Base-by-base conservation (phyloP, 495 filamentous ascomycete genomes). In the Staphylotrichum tortipilum region DNA sequence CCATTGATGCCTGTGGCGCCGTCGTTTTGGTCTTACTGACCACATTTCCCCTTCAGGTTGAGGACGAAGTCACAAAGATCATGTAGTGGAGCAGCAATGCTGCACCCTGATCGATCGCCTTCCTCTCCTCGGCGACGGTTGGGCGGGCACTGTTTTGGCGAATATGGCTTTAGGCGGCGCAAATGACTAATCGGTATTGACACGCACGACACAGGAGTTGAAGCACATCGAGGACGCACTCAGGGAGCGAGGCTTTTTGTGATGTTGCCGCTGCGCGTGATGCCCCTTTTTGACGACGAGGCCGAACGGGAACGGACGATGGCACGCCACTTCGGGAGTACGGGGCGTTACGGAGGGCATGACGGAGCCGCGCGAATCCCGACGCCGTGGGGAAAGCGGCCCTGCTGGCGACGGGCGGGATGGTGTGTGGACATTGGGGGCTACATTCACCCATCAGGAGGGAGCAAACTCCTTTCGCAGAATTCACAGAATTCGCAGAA, bases 41-140 rank as follows among this genome's bases (percentile, higher is more conserved):
- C 50, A 63, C 50, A 61, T 68, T 65, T 57, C 49, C 55, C 61
- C 65, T n/a, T 73, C 82, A 94, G 89, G 87, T 92, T 72, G 88
- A 94, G 75, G 89, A 94, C 74, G 89, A 95, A 67, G 81, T 96
- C 68, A 92, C 88, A 55, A 94, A 89, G 77, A 87, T 96, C 71
- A 89, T 90, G 86, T 94, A 86, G 78, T 68, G 56, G 54, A 59
- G 37, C 52, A 53, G 59, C 47, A 50, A 53, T 61, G 57, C 56
- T 63, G 36, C 40, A 41, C 31, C 50, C 42, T 28, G 31, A 54
- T 55, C 18, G 37, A 47, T 44, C 18, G 52, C 39, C 47, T 52
- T 45, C 40, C 26, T 41, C 36, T 35, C 36, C 51, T 35, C 35
- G 48, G 33, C 33, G 15, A 36, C 14, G 26, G 31, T 39, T 46